Evolutionary conservation across 2,329 filamentous ascomycete genomes (phyloP).

Genomic region (Xylaria polymorpha): DNA sequence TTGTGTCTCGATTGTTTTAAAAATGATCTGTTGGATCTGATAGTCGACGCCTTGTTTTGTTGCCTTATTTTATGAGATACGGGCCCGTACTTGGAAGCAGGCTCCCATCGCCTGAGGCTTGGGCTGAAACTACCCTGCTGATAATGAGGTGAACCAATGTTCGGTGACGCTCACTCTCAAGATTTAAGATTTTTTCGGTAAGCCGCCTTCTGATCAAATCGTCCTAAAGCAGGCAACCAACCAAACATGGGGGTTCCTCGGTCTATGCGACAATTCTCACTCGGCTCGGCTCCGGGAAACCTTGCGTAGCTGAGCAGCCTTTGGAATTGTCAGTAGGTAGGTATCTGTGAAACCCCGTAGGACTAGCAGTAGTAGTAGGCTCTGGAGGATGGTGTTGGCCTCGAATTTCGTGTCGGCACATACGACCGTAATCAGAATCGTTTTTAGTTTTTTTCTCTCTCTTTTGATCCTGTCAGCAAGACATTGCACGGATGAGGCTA

Average conservation of each 20-base stretch:
- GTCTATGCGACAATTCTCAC: background rate
- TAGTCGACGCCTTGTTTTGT: conserved; percentile 1
- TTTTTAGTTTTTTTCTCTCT: no score
- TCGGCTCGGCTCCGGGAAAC: no score
- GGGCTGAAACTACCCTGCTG: background rate
- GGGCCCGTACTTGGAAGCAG: background rate
- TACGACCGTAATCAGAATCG: background rate
- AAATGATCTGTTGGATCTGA: no score
- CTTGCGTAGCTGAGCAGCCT: conserved; percentile 2
- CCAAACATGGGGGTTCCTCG: background rate
- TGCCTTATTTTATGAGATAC: background rate
- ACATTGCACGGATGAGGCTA: background rate
- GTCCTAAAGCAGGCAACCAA: background rate
- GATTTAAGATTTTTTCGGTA: background rate
- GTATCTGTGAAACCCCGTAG: background rate
- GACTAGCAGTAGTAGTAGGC: background rate
- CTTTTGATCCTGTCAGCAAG: conserved; percentile 16
- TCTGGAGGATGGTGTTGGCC: conserved; percentile 4
- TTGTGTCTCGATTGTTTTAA: background rate
- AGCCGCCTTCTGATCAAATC: background rate
- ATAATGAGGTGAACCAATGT: background rate
- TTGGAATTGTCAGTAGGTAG: conserved; percentile 2
- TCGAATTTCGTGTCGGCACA: background rate
- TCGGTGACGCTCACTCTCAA: background rate
- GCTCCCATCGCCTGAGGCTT: background rate